Conservation (phyloP, 495 filamentous ascomycete species). For the Podospora didyma region DNA sequence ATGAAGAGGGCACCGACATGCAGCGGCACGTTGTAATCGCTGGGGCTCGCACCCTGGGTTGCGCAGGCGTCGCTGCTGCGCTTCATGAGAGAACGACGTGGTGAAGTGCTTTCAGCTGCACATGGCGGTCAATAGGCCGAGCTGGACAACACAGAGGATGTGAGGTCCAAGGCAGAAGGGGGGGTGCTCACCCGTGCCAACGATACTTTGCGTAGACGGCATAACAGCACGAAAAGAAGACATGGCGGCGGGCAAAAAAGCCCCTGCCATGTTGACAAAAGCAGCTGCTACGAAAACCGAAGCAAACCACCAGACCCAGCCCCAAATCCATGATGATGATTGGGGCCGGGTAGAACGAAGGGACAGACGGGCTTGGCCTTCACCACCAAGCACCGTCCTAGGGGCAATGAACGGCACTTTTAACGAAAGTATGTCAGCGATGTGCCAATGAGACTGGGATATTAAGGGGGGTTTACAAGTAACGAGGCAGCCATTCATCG, state of each 20-base stretch:
- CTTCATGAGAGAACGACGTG: background rate
- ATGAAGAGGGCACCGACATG: slow-evolving; percentile 74
- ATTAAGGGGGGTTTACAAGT: background rate
- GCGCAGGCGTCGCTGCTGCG: slow-evolving; percentile 10
- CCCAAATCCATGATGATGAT: slow-evolving; percentile 13
- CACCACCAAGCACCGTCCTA: slow-evolving; percentile 27
- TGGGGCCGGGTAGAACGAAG: slow-evolving; percentile 7
- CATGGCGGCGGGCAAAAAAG: slow-evolving; percentile 1
- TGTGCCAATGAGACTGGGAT: too few species aligned
- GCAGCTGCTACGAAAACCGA: slow-evolving; percentile 24
- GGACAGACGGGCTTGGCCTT: slow-evolving; percentile 25
- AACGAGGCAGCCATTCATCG: background rate
- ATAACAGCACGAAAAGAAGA: background rate
- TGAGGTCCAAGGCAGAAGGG: background rate
- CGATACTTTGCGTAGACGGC: background rate
- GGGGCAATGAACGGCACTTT: slow-evolving; percentile 23
- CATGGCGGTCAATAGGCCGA: background rate
- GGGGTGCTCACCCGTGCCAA: background rate
- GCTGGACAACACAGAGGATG: background rate
- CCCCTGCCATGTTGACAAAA: slow-evolving; percentile 16
- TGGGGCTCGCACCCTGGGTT: slow-evolving; percentile 16
- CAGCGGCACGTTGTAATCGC: slow-evolving; percentile 58
- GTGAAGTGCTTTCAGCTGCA: background rate
- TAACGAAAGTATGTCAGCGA: too few species aligned
- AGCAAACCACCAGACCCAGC: slow-evolving; percentile 26